Evolutionary conservation across 805 yeast species (phyloP), one percentile per base, ranked within the genome.

Genomic region (Candida loeiensis): DNA sequence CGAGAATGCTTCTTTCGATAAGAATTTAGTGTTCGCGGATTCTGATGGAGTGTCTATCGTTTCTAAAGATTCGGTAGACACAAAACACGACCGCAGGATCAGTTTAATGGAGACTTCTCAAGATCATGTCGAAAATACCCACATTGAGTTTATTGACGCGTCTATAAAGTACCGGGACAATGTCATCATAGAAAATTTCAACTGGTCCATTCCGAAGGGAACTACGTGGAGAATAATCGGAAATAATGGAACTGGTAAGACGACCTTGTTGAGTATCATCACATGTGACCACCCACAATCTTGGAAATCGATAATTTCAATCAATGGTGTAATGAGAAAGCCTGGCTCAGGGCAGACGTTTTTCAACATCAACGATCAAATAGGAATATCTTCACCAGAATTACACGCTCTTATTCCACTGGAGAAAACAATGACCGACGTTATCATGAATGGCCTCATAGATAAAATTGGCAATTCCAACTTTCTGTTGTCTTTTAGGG

Each of bases 201-300:
- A 61, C 13, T 85, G 96, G 90, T 63, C 61, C 6, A 82, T 89
- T 9, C 64, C 68, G 3, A 67, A 66, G 31, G 95, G 95, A 3
- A 85, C 87, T 26, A 82, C 77, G 53, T 88, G 97, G 95, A 95
- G 93, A 55, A 71, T 91, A 21, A 67, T 83, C 41, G 99, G 99
- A 2, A 77, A 79, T 43, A 91, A 93, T 49, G 99, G 99, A 1
- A 75, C 95, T 0, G 99, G 99, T 0, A 91, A 91, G 58, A 85
- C 96, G 1, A 93, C 99, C 0, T 63, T 91, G 17, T 61, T 93
- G 12, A 79, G 97, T 2, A 59, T 93, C 34, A 70, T 91, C 20
- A 89, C 96, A 0, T 89, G 95, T 3, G 99, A 91, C 52, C 99
- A 91, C 57, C 99, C 99, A 1, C 96, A 91, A 61, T 82, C 96